Evolutionary conservation across 2,329 filamentous ascomycete species (phyloP), one percentile per base, ranked within the genome.

Genomic region (Arthroderma uncinatum): DNA sequence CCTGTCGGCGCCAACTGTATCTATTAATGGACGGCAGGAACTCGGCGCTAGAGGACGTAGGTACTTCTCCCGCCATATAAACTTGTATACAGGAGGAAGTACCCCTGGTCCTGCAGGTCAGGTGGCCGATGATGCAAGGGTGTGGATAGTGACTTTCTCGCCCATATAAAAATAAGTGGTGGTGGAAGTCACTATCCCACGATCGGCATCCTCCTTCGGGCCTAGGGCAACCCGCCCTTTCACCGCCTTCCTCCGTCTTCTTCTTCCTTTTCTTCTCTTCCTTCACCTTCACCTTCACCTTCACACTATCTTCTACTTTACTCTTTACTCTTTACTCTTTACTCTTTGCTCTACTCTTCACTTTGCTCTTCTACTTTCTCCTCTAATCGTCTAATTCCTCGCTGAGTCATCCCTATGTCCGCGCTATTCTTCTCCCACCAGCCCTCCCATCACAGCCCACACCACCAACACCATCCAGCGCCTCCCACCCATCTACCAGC

Each of bases 381-480:
- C 34, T 12, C 14, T n/a, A 52, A 7, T 30, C 25, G 7, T 52
- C 19, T 25, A n/a, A 37, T 37, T 36, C 10, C 9, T 50, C 40
- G 25, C 25, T 25, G 19, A 47, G 9, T 30, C 44, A 50, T 50
- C 44, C 33, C 37, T 14, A 55, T 55, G 53, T 55, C 44, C 25
- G 36, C 44, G 42, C 42, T 61, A 55, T 60, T 56, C 44, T 37
- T 52, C 59, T 42, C 57, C 61, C 58, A 65, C 62, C 61, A 80
- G 63, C 59, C 48, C 33, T 57, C 57, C 21, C 79, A 79, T 65
- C 78, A 82, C 64, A 75, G 77, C n/a, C 66, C 62, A 54, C 64
- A 66, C 52, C 67, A 65, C 19, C 73, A 71, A 61, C 72, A 74
- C 62, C 73, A 70, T 61, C 79, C 79, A 59, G 76, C 83, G 52